These are phyloP conservation scores for Umbilicus rupestris DNA, from an alignment of 164 flowering plant species.

Conservation along the genomic window DNA sequence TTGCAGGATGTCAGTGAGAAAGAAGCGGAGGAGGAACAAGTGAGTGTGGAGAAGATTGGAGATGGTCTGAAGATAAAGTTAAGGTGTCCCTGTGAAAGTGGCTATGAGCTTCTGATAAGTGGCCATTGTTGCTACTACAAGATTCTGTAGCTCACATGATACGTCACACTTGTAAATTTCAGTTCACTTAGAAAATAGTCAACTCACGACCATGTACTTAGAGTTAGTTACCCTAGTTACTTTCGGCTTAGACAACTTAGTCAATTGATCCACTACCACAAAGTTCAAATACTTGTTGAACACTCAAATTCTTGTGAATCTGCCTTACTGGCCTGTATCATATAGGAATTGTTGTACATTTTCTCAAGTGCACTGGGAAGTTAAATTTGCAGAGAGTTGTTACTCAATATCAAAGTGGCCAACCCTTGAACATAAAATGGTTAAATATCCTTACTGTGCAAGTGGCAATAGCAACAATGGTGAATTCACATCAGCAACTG, in stretches of 20 bases:
- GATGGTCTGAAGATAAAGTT: not conserved
- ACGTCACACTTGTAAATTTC: not conserved
- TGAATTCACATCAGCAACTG: too few species aligned
- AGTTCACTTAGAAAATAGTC: not conserved
- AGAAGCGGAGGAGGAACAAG: conserved; percentile 1
- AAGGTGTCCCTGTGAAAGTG: not conserved
- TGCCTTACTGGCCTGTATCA: not conserved
- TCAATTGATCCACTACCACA: not conserved
- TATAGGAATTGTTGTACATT: not conserved
- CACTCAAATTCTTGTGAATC: not conserved
- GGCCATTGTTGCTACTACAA: not conserved
- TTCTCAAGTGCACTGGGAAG: too few species aligned
- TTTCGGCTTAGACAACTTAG: not conserved
- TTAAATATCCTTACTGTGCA: too few species aligned
- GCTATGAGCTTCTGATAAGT: not conserved
- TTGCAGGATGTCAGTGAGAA: conserved; percentile 1
- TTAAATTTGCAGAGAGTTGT: too few species aligned
- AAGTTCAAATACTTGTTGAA: not conserved
- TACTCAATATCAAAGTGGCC: too few species aligned
- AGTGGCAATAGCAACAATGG: too few species aligned
- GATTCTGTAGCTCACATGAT: not conserved
- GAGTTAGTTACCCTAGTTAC: not conserved
- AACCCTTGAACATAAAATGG: too few species aligned
- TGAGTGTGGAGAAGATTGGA: not conserved
- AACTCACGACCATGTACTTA: not conserved